Percentiles rank a stretch among this genome's conserved stretches.
These are phyloP conservation scores for Parsonsia alboflavescens DNA, from an alignment of 257 asterid species.

Conservation along the genomic window DNA sequence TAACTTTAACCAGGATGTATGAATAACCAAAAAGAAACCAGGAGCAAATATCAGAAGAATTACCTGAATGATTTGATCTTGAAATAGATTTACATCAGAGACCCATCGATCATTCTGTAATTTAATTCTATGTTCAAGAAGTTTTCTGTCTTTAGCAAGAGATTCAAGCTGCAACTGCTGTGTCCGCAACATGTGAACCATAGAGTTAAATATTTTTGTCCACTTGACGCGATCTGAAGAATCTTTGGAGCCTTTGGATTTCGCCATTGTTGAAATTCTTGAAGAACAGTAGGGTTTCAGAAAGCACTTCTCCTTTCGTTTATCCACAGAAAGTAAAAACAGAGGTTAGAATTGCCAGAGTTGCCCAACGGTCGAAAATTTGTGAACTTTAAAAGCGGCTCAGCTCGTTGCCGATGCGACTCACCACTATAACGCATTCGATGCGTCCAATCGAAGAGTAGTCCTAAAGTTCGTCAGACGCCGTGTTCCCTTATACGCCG, in stretches of 20 bases:
- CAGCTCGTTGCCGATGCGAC: no score
- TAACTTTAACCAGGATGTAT: constrained; percentile 4
- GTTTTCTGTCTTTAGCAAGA: constrained; percentile 37
- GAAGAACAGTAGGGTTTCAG: neutral
- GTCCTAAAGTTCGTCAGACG: no score
- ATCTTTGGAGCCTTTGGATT: constrained; percentile 24
- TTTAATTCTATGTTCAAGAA: constrained; percentile 50
- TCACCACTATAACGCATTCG: no score
- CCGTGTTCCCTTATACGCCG: no score
- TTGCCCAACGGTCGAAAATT: constrained; percentile 26
- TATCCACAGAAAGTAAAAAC: neutral
- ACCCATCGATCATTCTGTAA: constrained; percentile 29
- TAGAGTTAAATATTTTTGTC: constrained; percentile 42
- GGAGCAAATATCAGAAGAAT: neutral
- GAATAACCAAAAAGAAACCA: neutral
- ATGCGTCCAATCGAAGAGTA: no score
- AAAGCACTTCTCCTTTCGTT: neutral
- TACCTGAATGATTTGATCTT: constrained; percentile 52
- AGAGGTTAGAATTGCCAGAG: constrained; percentile 15
- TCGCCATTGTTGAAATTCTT: constrained; percentile 42
- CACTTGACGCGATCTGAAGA: constrained; percentile 45
- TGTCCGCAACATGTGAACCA: constrained; percentile 38
- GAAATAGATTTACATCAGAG: constrained; percentile 25
- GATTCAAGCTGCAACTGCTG: constrained; percentile 36
- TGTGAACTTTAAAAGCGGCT: neutral